These are phyloP conservation scores for Nicotiana tabacum DNA, from an alignment of 257 asterid genomes.

Conservation along the genomic window DNA sequence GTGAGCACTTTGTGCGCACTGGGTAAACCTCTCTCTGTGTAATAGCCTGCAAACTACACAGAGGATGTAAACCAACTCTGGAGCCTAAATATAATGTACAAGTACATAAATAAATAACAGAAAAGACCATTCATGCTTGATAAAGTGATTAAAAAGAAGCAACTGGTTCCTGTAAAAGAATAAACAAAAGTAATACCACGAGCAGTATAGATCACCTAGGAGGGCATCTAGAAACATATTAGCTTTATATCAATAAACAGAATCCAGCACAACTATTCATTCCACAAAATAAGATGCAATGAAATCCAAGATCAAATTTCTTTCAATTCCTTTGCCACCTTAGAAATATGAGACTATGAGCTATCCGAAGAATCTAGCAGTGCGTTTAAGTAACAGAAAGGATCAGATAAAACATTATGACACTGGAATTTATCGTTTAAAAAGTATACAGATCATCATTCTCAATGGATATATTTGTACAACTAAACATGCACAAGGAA, in stretches of 20 bases:
- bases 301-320: not conserved
- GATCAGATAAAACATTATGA: not conserved
- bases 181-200: not conserved
- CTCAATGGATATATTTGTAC: not conserved
- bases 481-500: not conserved
- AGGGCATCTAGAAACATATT: not conserved
- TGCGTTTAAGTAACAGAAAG: not conserved
- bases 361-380: not conserved
- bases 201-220: not conserved
- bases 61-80: too few species aligned
- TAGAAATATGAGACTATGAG: not conserved
- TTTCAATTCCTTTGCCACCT: not conserved
- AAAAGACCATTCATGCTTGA: not conserved
- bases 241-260: not conserved
- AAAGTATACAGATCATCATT: not conserved
- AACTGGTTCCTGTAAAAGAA: not conserved
- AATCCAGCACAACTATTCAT: not conserved
- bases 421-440: not conserved
- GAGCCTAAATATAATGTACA: constrained; percentile 39
- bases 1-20: too few species aligned
- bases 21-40: too few species aligned
- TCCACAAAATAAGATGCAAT: not conserved
- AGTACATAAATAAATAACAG: constrained; percentile 1
- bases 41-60: too few species aligned
- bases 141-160: not conserved